phyloP scores from a whole-genome alignment of 345 rosid genomes.

The Lepidium sativum region DNA sequence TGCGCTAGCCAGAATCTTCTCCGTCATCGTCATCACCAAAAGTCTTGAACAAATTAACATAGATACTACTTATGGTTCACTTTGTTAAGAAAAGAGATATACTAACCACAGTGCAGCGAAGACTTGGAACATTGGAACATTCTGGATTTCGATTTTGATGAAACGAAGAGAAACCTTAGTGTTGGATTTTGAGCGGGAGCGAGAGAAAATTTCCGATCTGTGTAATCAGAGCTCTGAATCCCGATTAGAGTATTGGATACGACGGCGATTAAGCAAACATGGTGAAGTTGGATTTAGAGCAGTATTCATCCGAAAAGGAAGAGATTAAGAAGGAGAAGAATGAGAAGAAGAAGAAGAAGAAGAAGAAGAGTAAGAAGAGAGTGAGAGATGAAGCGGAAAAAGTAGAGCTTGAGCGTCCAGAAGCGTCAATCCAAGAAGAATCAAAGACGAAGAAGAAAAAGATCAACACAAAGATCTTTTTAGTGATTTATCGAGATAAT shows the following conservation, averaged over 20 bases:
- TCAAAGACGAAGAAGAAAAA: too few species aligned
- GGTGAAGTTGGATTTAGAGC: slow-evolving; percentile 16
- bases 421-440: too few species aligned
- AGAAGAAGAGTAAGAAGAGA: slow-evolving; percentile 16
- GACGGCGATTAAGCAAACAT: slow-evolving; percentile 4
- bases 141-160: background rate
- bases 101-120: too few species aligned
- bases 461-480: too few species aligned
- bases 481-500: too few species aligned
- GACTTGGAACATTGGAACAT: background rate
- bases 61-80: too few species aligned
- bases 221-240: background rate
- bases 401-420: background rate
- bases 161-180: background rate
- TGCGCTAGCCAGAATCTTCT: too few species aligned
- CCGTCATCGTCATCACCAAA: too few species aligned
- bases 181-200: background rate
- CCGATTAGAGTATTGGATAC: background rate
- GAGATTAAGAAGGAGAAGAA: slow-evolving; percentile 6
- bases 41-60: too few species aligned
- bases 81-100: too few species aligned
- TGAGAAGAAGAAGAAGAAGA: too few species aligned
- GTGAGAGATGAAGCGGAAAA: slow-evolving; percentile 6
- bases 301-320: slow-evolving; percentile 11
- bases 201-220: background rate